Evolutionary conservation across 768 basidiomycete genomes (phyloP), one percentile per base, ranked within the genome.

Genomic region (Mycena metata): DNA sequence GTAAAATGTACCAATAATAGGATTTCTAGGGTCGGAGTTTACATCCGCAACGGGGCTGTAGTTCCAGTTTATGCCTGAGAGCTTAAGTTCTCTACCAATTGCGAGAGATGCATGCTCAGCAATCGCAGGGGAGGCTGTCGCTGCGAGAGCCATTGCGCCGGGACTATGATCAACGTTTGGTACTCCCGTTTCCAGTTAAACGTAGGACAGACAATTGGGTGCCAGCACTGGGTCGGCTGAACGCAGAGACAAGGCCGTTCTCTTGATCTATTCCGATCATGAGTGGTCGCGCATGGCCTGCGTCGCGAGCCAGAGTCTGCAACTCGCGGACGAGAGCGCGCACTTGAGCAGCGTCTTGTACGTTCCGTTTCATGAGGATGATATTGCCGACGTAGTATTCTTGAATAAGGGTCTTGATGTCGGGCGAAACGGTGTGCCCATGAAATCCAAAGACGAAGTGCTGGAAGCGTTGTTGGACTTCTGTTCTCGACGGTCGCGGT

Each of bases 241-340:
- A 91, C 4, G 89, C 90, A 1, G 91, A 91, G n/a, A 90, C 89
- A 5, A 91, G 82, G 47, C 91, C 91, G 71, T 91, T 91, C 74
- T 93, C 91, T 75, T 92, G 91, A 79, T 92, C 91, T 19, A 86
- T 91, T 1, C 91, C 91, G 47, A 92, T 87, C 72, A 92, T 80
- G 26, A 92, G 79, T 1, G 89, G 91, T 10, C 71, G 77, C 15
- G 73, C 67, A 56, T 92, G 91, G 0, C 90, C 87, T 1, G 86
- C 82, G 30, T 86, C 82, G 64, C 83, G 85, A 5, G 91, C 90
- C 13, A 90, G 72, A 26, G 71, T 69, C 72, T 92, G 91, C 41
- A 92, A 74, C 42, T 83, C 80, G 26, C 75, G 76, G 7, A 90
- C 78, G 16, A 92, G 78, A 13, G 67, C 68, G 4, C 84, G 82